Percentiles rank a stretch among this genome's conserved stretches.
Evolutionary conservation across 1,139 yeast species (phyloP).

Genomic region (Pichia cactophila): DNA sequence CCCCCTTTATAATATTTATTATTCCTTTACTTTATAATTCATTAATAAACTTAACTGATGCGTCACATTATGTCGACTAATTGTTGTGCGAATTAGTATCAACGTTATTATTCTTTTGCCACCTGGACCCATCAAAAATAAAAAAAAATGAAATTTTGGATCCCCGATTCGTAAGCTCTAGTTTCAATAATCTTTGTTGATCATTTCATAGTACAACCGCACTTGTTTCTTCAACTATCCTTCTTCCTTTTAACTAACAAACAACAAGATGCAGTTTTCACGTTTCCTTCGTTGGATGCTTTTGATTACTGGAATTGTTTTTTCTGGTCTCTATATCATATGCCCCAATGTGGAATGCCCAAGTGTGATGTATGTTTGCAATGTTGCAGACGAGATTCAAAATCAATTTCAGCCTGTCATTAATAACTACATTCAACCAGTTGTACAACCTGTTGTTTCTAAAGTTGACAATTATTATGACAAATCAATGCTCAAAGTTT

Average conservation of each 20-base stretch:
- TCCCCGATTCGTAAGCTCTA: background rate
- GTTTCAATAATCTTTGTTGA: background rate
- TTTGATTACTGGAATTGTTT: background rate
- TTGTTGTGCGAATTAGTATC: background rate
- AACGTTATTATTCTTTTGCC: background rate
- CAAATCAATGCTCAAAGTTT: slow-evolving; percentile 13
- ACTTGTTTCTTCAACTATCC: background rate
- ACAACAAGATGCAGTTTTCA: background rate
- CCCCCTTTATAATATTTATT: background rate
- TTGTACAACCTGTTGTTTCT: background rate
- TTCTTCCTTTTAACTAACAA: background rate
- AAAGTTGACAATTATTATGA: background rate
- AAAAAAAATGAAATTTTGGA: background rate
- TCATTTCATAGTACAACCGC: background rate
- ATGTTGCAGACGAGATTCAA: background rate
- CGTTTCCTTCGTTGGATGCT: background rate
- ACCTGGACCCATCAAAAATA: background rate
- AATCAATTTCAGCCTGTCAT: background rate
- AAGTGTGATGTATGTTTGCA: background rate
- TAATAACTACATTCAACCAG: background rate
- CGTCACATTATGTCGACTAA: background rate
- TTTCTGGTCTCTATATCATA: background rate
- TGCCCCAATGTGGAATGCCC: background rate
- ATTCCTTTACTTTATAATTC: background rate
- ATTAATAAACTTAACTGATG: background rate